Evolutionary conservation across 768 basidiomycete species (phyloP).

Genomic region (Agaricus sinodeliciosus): DNA sequence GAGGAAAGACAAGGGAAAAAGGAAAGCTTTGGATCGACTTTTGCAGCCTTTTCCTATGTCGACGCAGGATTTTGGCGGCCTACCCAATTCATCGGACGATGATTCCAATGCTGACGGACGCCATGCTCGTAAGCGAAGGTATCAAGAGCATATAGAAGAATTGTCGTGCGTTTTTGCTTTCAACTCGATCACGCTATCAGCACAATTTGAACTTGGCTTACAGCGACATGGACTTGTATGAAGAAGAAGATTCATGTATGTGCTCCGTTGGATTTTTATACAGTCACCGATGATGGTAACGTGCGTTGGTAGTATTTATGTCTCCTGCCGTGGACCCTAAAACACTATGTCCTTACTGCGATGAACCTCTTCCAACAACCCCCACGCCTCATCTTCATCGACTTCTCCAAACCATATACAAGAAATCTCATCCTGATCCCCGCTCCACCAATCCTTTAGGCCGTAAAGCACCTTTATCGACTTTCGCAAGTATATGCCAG

Average conservation of each 20-base stretch:
- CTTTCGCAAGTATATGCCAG: constrained; percentile 66
- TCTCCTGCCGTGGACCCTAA: constrained; percentile 51
- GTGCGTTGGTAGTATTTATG: constrained; percentile 37
- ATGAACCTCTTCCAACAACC: constrained; percentile 53
- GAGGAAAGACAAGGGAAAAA: background rate
- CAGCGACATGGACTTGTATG: constrained; percentile 15
- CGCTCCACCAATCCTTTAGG: constrained; percentile 68
- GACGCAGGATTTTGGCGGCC: constrained; percentile 2
- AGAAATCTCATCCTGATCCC: constrained; percentile 52
- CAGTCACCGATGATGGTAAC: background rate
- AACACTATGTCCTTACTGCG: constrained; percentile 77
- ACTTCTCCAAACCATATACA: constrained; percentile 44
- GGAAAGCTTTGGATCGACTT: constrained; percentile 8
- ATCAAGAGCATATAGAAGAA: background rate
- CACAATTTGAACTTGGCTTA: background rate
- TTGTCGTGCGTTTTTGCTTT: background rate
- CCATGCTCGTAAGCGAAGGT: constrained; percentile 3
- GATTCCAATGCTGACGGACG: background rate
- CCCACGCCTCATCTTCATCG: constrained; percentile 54
- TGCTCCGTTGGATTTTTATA: background rate
- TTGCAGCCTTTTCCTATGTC: constrained; percentile 11
- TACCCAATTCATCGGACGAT: background rate
- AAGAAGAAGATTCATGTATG: constrained; percentile 37
- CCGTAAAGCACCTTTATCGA: constrained; percentile 43
- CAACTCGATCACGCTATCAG: background rate